Percentiles rank a stretch among this genome's conserved stretches.
phyloP scores from a whole-genome alignment of 2,329 filamentous ascomycete genomes.

The Epicoccum nigrum region DNA sequence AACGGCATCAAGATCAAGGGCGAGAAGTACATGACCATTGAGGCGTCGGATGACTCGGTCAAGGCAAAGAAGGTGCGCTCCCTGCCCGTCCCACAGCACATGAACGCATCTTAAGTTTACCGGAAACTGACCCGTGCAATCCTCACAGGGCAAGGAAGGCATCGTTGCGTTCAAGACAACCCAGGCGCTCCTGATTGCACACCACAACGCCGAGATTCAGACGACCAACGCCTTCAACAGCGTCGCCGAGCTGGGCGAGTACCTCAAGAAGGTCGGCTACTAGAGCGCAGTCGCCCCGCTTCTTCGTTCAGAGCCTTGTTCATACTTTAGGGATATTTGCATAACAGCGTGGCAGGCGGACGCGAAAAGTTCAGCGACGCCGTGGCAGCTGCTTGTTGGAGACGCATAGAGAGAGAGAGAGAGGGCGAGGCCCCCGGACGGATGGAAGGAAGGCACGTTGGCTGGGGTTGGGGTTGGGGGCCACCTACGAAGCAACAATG shows the following conservation, averaged over 20 bases:
- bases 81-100: neutral
- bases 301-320: conserved; percentile 38
- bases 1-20: conserved; percentile 78
- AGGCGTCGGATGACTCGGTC: conserved; percentile 76
- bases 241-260: conserved; percentile 84
- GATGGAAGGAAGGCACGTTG: no score
- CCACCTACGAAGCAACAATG: conserved; percentile 17
- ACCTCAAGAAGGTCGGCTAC: conserved; percentile 80
- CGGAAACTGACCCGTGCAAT: neutral
- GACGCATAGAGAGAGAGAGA: no score
- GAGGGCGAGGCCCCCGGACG: no score
- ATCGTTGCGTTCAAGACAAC: conserved; percentile 84
- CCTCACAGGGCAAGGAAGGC: conserved; percentile 73
- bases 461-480: conserved; percentile 1
- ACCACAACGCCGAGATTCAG: conserved; percentile 77
- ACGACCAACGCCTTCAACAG: conserved; percentile 78
- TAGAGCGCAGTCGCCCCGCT: conserved; percentile 54
- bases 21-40: conserved; percentile 78
- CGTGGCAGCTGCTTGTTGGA: no score
- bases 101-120: neutral
- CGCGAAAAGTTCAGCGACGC: no score
- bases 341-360: no score
- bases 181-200: conserved; percentile 85
- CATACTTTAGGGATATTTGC: conserved; percentile 45
- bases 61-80: conserved; percentile 81